Base-by-base conservation (phyloP, 805 yeast species). In the Monosporozyma aerobia region DNA sequence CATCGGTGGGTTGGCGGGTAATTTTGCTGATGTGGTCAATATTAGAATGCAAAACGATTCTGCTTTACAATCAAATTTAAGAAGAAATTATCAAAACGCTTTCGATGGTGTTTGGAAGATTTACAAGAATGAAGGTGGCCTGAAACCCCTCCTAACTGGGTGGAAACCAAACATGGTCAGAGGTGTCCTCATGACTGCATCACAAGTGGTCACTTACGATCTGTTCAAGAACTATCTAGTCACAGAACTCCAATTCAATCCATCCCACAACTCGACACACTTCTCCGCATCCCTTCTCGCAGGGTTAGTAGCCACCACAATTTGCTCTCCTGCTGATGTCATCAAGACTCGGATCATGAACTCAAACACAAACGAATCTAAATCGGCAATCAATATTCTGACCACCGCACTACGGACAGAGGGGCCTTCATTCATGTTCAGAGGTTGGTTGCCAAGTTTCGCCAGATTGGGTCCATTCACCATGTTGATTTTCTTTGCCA, bases 321-420 rank as follows among this genome's bases (percentile, higher is more conserved):
- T 88, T 19, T 89, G 96, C 66, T 87, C 95, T 1, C 96, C 96
- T 1, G 96, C 90, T 9, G 96, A 88, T 68, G 96, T 88, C 3
- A 82, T 88, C 48, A 89, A 89, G 68, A 89, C 96, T 2, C 75
- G 95, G 63, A 85, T 88, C 54, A 88, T 88, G 96, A 84, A 86
- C 69, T 78, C 75, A 3, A 67, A 64, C 32, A 59, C 59, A 13
- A 59, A 61, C 10, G 54, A 60, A 48, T 73, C 75, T 54, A 73
- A 73, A 50, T 70, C 78, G 55, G 83, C 88, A 2, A 47, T 78
- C 2, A 55, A 65, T 2, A 80, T 85, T 45, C 66, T 87, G 54
- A 57, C 59, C 1, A 65, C 68, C 6, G 87, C 92, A 0, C 75
- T 88, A 19, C 76, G 75, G 56, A 70, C 62, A 11, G 96, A 88